Evolutionary conservation across 306 rosid genomes (phyloP), one percentile per base, ranked within the genome.

Genomic region (Rosa multiflora): DNA sequence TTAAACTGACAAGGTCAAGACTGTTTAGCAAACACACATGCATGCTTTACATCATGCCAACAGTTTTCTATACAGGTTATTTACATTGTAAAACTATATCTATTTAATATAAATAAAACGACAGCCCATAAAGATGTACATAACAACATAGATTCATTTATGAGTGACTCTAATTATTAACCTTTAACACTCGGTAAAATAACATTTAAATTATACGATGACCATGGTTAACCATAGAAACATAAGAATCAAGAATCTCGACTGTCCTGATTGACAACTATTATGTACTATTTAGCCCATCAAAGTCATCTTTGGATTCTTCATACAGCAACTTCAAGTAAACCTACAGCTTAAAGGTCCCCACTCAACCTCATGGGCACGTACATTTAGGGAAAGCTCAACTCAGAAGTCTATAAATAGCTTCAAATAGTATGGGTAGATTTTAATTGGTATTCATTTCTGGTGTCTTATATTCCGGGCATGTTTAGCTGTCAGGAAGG

Each of bases 371-470:
- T 48, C 18, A 51, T 64, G 76, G 46, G 8, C 9, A 6, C 46
- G 8, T 43, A 43, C 46, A 43, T 43, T 6, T 66, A 52, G 39
- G 49, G 58, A 63, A 58, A 74, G 66, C 61, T 55, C 59, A 76
- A 73, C 40, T 23, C 56, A 0, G 13, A 56, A 23, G n/a, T 12
- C 13, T 72, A 37, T 29, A 73, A 53, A 17, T 53, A 56, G 14
- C 49, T 49, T 75, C 76, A 73, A 79, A 77, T 51, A 67, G 40
- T 40, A 17, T 47, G 40, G 26, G 9, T 4, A 35, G 0, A 78
- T 52, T 67, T 20, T 76, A 76, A 52, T 64, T 32, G 67, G 47
- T 63, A 32, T 0, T 26, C 6, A 59, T 23, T 4, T 59, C 15
- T 23, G 37, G 15, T 23, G 26, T 55, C 67, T 1, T 21, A 23